Conservation (phyloP, 257 asterid genomes). For the Leonotis leonurus region DNA sequence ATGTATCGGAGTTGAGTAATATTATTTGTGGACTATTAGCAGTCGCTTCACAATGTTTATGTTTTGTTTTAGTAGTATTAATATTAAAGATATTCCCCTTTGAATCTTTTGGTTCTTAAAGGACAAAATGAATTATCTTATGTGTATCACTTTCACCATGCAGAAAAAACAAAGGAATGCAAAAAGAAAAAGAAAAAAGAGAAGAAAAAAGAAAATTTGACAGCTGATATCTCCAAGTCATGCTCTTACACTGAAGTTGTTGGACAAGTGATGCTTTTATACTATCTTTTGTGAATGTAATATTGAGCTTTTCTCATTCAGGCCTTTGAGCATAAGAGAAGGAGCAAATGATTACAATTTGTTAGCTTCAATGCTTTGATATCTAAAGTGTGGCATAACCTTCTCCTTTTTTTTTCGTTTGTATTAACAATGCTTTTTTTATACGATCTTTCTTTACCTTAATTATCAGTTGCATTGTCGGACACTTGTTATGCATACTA, state of each 20-base stretch:
- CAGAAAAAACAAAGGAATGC: constrained; percentile 67
- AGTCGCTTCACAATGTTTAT: background rate
- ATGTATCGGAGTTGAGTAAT: background rate
- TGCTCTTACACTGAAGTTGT: constrained; percentile 8
- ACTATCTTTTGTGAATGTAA: constrained; percentile 28
- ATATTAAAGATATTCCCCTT: background rate
- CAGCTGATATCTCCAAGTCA: constrained; percentile 4
- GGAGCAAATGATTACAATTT: constrained; percentile 48
- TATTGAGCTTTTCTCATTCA: constrained; percentile 28
- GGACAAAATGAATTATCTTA: background rate
- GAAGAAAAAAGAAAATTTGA: background rate
- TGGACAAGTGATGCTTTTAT: constrained; percentile 20
- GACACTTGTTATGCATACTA: background rate
- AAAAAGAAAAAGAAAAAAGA: no score
- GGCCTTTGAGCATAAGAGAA: constrained; percentile 47
- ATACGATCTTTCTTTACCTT: constrained; percentile 9
- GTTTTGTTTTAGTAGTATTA: no score
- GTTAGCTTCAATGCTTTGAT: constrained; percentile 42
- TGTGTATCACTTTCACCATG: constrained; percentile 14
- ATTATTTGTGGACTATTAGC: no score
- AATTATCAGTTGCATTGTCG: constrained; percentile 1
- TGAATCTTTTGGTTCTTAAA: background rate
- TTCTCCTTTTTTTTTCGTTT: constrained; percentile 23
- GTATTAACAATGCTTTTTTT: constrained; percentile 24
- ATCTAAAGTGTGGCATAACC: constrained; percentile 44